Evolutionary conservation across 192 early-diverging fungal genomes (phyloP), one percentile per base, ranked within the genome.

Genomic region (Coemansia sp.): DNA sequence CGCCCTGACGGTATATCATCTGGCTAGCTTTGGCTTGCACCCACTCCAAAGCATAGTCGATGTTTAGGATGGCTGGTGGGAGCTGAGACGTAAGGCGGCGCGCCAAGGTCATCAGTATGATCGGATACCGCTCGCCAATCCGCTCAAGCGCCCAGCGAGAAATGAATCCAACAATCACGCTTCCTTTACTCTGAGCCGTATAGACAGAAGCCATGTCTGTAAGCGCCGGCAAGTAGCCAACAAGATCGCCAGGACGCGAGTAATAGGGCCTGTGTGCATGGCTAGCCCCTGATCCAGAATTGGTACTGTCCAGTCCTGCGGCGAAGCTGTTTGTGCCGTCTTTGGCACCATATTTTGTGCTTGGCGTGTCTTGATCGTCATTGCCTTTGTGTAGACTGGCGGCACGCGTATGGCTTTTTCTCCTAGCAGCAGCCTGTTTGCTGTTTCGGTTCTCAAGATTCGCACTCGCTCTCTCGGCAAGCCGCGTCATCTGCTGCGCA

Each of bases 1-100:
- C 92, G 21, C 92, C 93, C 62, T 95, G 89, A 31, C 91, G 88
- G 66, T 92, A 94, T 26, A 99, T 85, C 55, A 97, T 87, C 74
- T 98, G 94, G 35, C 95, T 92, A 28, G 94, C 95, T 65, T 87
- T 91, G 15, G 94, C 89, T 66, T 97, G 95, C 68, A 90, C 89
- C 97, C 97, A 99, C 63, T 98, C 97, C 63, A 94, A 70, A 7
- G 92, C 90, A 53, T 90, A 89, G 74, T 94, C 92, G 28, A 93
- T 86, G 70, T 90, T 88, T 37, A 92, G 84, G 7, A 91, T 85
- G 70, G 95, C 82, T 6, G 95, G 91, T 2, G 94, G 91, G 18
- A 98, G 76, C 59, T 87, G 84, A 12, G 84, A 81, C 20, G 96
- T 88, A 29, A 99, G 81, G 25, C 96, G 86, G 45, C 94, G 91